These are phyloP conservation scores for Talaromyces sp. DNA, from an alignment of 2,329 filamentous ascomycete genomes.

Conservation along the genomic window DNA sequence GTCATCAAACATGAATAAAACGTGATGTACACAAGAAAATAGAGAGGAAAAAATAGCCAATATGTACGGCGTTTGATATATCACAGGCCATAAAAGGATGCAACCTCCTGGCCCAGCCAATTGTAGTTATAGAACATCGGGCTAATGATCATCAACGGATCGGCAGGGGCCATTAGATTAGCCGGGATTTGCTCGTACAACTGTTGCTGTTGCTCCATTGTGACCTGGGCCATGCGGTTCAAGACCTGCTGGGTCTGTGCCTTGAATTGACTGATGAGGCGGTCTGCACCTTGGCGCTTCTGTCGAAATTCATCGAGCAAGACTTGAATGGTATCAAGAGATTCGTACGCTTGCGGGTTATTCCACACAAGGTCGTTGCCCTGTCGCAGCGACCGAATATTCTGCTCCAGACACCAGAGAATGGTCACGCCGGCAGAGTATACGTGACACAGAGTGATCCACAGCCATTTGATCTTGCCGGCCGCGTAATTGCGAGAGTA, in stretches of 20 bases:
- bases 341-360: conserved; percentile 28
- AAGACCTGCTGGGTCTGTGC: conserved; percentile 34
- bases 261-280: conserved; percentile 31
- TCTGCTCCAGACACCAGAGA: conserved; percentile 35
- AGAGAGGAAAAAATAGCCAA: not conserved
- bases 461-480: conserved; percentile 37
- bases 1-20: not conserved
- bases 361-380: conserved; percentile 26
- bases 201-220: conserved; percentile 8
- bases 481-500: conserved; percentile 36
- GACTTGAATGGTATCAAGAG: conserved; percentile 31
- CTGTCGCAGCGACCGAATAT: conserved; percentile 27
- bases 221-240: conserved; percentile 29
- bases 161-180: conserved; percentile 1
- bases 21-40: not conserved
- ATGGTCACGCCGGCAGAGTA: conserved; percentile 37
- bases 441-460: conserved; percentile 34
- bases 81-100: conserved; percentile 10
- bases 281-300: conserved; percentile 31
- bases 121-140: conserved; percentile 10
- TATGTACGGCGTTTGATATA: not conserved
- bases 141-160: conserved; percentile 10
- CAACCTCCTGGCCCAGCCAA: conserved; percentile 11
- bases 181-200: not conserved
- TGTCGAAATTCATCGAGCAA: conserved; percentile 35